Evolutionary conservation across 2,329 filamentous ascomycete species (phyloP).

Genomic region (Dichotomopilus funicola): DNA sequence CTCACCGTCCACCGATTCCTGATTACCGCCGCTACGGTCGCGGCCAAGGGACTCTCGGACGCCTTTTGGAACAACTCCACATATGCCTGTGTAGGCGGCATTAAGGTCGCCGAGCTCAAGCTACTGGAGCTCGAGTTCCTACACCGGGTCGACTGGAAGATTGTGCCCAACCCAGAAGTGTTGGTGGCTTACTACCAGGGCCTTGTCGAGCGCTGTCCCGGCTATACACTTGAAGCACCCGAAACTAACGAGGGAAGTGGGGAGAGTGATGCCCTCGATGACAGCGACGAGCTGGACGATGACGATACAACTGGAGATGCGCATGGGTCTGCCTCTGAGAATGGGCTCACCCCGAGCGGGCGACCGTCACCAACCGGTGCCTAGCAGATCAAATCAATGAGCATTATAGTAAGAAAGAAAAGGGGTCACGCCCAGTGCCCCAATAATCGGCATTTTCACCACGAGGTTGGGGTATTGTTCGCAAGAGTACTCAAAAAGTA

Average conservation of each 20-base stretch:
- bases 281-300: slow-evolving; percentile 28
- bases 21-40: slow-evolving; percentile 91
- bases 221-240: slow-evolving; percentile 46
- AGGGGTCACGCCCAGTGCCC: too few species aligned
- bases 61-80: slow-evolving; percentile 98
- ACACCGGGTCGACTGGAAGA: slow-evolving; percentile 89
- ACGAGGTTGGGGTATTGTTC: too few species aligned
- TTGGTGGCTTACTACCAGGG: slow-evolving; percentile 90
- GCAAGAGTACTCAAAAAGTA: too few species aligned
- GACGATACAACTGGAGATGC: slow-evolving; percentile 10
- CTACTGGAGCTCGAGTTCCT: slow-evolving; percentile 90
- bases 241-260: slow-evolving; percentile 25
- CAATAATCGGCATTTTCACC: too few species aligned
- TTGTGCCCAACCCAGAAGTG: slow-evolving; percentile 90
- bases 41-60: slow-evolving; percentile 91
- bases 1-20: slow-evolving; percentile 95
- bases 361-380: neutral
- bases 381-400: neutral
- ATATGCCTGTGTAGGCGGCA: slow-evolving; percentile 88
- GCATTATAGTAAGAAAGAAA: neutral
- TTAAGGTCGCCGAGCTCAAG: slow-evolving; percentile 83
- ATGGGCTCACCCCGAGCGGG: neutral
- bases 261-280: slow-evolving; percentile 20
- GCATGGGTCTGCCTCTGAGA: neutral
- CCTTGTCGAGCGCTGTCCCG: slow-evolving; percentile 61